Evolutionary conservation across 306 rosid species (phyloP), one percentile per base, ranked within the genome.

Genomic region (Trifolium fragiferum): DNA sequence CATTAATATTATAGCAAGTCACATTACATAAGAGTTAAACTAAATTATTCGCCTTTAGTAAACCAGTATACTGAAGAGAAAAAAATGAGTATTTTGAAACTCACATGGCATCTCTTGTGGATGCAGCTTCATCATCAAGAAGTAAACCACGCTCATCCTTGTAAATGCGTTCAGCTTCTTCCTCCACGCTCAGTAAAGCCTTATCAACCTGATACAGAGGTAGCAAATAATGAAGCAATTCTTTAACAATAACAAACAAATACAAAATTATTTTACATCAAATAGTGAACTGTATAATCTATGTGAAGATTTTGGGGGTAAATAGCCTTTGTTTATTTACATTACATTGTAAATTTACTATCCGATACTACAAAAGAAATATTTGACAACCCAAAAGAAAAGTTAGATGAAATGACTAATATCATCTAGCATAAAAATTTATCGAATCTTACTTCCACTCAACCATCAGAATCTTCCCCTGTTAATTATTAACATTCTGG

Each of bases 41-140:
- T 68, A 46, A 8, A 57, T 18, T 35, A 53, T 27, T 73, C 21
- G 30, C 75, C 14, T 66, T 41, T 21, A 33, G 8, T 35, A 68
- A n/a, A 55, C 19, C 66, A 20, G 77, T 27, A 23, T 43, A 65
- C 23, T 57, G 33, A 41, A 12, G 23, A 10, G 50, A 54, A 65
- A 40, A 32, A 41, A 32, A 27, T 38, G 66, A 57, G 12, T 16
- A 58, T 37, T 37, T 30, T n/a, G 76, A 51, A 44, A 84, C 98
- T 86, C 76, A 94, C 98, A 94, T 91, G 43, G 96, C 96, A 90
- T 94, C 98, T 83, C 98, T 87, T 30, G 95, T 90, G 41, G 97
- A 91, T 50, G 98, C 96, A 61, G 98, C 98, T 77, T 94, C 98
- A 81, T 94, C 96, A 35, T 91, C 94, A 74, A 87, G 98, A 65